Conservation (phyloP, 768 basidiomycete genomes). For the Candolleomyces eurysporus region DNA sequence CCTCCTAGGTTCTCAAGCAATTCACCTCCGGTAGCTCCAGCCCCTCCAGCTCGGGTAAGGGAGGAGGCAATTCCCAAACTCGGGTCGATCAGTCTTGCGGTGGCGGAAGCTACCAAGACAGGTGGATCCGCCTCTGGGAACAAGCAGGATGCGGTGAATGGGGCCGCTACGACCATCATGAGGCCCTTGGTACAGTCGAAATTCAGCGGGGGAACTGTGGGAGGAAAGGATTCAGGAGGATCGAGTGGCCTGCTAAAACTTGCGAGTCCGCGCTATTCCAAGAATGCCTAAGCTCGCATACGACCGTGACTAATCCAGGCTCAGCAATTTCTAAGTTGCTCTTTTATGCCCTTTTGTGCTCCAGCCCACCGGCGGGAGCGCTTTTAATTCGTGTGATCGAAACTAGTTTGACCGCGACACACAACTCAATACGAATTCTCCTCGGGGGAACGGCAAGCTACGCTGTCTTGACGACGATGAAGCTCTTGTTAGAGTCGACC, state of each 20-base stretch:
- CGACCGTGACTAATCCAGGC: no score
- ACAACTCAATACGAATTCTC: no score
- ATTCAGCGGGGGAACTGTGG: constrained; percentile 44
- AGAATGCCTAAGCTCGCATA: no score
- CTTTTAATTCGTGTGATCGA: no score
- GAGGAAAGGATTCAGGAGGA: constrained; percentile 71
- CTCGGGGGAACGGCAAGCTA: no score
- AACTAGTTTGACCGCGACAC: no score
- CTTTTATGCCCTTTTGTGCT: no score
- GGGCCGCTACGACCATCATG: constrained; percentile 83
- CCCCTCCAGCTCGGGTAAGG: constrained; percentile 26
- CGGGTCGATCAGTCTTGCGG: constrained; percentile 84
- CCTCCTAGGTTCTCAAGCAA: constrained; percentile 55
- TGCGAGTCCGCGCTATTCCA: no score
- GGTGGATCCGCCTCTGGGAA: constrained; percentile 62
- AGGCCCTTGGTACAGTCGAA: constrained; percentile 77
- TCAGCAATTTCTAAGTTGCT: no score
- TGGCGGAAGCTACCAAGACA: constrained; percentile 72
- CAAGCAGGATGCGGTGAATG: constrained; percentile 84
- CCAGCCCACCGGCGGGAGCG: no score
- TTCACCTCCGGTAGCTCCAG: constrained; percentile 59
- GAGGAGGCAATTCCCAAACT: constrained; percentile 44
- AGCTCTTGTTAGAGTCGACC: no score
- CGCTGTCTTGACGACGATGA: no score
- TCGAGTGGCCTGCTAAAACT: constrained; percentile 47